These are phyloP conservation scores for Botrytis tulipae DNA, from an alignment of 2,329 filamentous ascomycete genomes.

Conservation along the genomic window DNA sequence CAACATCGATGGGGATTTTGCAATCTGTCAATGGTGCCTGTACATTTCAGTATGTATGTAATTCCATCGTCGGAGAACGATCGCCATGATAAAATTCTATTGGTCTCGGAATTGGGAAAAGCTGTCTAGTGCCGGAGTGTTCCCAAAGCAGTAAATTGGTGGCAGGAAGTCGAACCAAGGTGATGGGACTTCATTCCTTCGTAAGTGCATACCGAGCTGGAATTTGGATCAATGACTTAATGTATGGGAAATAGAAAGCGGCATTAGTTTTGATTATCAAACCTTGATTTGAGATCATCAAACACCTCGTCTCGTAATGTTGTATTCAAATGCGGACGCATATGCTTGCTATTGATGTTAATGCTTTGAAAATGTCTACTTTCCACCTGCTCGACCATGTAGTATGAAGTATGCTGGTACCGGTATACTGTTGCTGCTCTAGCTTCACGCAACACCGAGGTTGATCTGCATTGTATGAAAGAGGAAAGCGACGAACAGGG, in stretches of 20 bases:
- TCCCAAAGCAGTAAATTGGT: constrained; percentile 11
- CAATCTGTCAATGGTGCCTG: neutral
- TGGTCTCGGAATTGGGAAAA: neutral
- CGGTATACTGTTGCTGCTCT: neutral
- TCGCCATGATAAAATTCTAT: neutral
- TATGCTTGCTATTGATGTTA: neutral
- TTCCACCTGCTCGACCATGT: neutral
- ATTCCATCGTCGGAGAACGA: neutral
- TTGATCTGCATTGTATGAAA: neutral
- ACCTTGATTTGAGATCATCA: neutral
- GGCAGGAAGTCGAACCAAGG: constrained; percentile 18
- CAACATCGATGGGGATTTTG: neutral
- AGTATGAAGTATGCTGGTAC: neutral
- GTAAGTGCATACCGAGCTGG: neutral
- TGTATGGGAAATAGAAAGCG: neutral
- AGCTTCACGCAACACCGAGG: neutral
- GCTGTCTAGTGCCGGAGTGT: neutral
- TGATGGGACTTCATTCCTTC: constrained; percentile 15
- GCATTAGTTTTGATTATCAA: neutral
- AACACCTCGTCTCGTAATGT: neutral
- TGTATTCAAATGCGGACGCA: neutral
- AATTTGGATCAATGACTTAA: neutral
- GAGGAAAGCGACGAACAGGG: neutral
- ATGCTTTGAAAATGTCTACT: neutral
- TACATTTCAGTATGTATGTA: neutral